Conservation (phyloP, 768 basidiomycete species). For the Podaxis sp. region DNA sequence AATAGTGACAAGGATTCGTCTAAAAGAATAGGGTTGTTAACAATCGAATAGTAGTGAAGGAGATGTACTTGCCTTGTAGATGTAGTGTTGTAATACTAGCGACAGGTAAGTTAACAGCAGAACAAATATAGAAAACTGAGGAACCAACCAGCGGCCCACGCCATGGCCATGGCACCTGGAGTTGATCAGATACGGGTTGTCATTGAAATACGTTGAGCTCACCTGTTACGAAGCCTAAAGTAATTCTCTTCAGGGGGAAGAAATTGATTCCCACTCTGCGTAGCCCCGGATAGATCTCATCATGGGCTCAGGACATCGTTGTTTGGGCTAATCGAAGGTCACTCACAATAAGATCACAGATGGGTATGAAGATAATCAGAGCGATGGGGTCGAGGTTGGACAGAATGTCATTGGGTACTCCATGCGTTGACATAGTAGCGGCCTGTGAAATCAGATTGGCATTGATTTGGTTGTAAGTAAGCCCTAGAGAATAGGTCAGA, state of each 20-base stretch:
- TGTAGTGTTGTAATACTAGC: conserved; percentile 66
- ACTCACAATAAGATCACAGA: conserved; percentile 55
- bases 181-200: neutral
- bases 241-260: conserved; percentile 56
- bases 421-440: conserved; percentile 72
- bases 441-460: conserved; percentile 80
- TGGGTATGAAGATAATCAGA: conserved; percentile 68
- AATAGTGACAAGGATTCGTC: conserved; percentile 11
- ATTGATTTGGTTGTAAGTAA: conserved; percentile 76
- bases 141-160: conserved; percentile 50
- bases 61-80: conserved; percentile 48
- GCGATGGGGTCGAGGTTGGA: conserved; percentile 78
- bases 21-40: conserved; percentile 42
- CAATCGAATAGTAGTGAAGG: too few relatives aligned
- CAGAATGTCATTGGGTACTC: conserved; percentile 73
- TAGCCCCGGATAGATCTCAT: conserved; percentile 51
- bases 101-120: neutral
- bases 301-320: neutral
- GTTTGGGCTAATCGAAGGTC: neutral
- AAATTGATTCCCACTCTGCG: conserved; percentile 52
- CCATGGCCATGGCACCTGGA: conserved; percentile 47
- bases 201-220: conserved; percentile 23
- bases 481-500: conserved; percentile 30
- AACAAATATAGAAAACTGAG: too few relatives aligned
- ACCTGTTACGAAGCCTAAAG: conserved; percentile 53